phyloP scores from a whole-genome alignment of 257 asterid genomes.

The Nicotiana tomentosiformis region DNA sequence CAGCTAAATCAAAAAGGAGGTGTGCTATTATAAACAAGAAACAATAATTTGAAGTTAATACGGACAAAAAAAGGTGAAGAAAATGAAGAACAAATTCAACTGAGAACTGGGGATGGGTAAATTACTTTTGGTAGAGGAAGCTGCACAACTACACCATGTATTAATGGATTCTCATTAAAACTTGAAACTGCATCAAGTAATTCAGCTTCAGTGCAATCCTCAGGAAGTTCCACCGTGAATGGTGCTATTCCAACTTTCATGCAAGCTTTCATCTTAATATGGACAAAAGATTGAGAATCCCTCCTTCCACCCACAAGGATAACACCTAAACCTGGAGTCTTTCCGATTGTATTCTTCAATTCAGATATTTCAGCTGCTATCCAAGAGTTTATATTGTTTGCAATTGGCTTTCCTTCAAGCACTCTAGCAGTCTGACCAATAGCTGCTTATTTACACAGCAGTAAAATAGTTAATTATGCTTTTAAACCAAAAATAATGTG shows the following conservation, averaged over 20 bases:
- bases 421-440: neutral
- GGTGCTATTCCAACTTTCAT: slow-evolving; percentile 13
- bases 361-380: slow-evolving; percentile 16
- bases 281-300: slow-evolving; percentile 21
- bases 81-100: neutral
- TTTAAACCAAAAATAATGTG: neutral
- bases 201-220: slow-evolving; percentile 17
- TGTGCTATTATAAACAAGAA: neutral
- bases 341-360: slow-evolving; percentile 17
- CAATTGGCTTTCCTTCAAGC: slow-evolving; percentile 16
- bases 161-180: slow-evolving; percentile 10
- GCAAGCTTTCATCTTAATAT: slow-evolving; percentile 20
- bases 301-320: slow-evolving; percentile 20
- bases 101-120: neutral
- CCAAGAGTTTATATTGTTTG: slow-evolving; percentile 13
- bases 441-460: slow-evolving; percentile 7
- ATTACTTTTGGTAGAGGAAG: slow-evolving; percentile 30
- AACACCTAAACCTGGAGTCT: slow-evolving; percentile 18
- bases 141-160: slow-evolving; percentile 25
- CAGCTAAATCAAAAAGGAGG: neutral
- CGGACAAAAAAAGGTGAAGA: neutral
- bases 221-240: slow-evolving; percentile 18
- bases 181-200: slow-evolving; percentile 15
- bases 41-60: neutral
- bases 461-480: neutral